Evolutionary conservation across 495 filamentous ascomycete genomes (phyloP).

Genomic region (Penicillium silybi): DNA sequence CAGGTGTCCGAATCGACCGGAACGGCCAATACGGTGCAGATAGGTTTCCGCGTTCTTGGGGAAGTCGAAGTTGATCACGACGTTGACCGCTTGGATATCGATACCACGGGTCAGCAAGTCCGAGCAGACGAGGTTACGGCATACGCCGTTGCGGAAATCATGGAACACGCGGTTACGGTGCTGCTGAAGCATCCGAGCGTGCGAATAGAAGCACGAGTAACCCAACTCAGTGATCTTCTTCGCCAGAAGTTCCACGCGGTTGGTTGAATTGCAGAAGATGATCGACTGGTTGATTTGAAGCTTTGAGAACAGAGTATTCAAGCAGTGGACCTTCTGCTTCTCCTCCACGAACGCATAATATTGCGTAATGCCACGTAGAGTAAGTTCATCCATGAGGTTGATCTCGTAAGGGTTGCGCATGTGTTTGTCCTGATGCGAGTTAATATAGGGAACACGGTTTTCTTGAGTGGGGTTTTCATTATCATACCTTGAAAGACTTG

Average conservation of each 20-base stretch:
- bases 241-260: constrained; percentile 92
- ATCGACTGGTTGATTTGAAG: constrained; percentile 99
- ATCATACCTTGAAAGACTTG: constrained; percentile 73
- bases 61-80: constrained; percentile 99
- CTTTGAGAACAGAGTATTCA: constrained; percentile 98
- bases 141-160: constrained; percentile 96
- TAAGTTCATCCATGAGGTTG: constrained; percentile 99
- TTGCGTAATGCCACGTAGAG: constrained; percentile 94
- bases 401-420: constrained; percentile 96
- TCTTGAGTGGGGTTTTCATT: constrained; percentile 27
- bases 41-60: constrained; percentile 99
- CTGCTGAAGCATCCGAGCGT: constrained; percentile 97
- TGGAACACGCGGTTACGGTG: constrained; percentile 98
- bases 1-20: constrained; percentile 93
- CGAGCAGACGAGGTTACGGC: constrained; percentile 96
- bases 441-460: background rate
- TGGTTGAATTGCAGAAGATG: constrained; percentile 99
- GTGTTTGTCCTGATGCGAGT: constrained; percentile 69
- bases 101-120: constrained; percentile 98
- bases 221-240: constrained; percentile 99
- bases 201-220: constrained; percentile 99
- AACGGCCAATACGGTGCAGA: constrained; percentile 96
- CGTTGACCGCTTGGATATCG: constrained; percentile 98
- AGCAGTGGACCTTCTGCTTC: constrained; percentile 98
- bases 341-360: constrained; percentile 99